These are phyloP conservation scores for Mortierella sp. DNA, from an alignment of 371 early-diverging fungal species.

Conservation along the genomic window DNA sequence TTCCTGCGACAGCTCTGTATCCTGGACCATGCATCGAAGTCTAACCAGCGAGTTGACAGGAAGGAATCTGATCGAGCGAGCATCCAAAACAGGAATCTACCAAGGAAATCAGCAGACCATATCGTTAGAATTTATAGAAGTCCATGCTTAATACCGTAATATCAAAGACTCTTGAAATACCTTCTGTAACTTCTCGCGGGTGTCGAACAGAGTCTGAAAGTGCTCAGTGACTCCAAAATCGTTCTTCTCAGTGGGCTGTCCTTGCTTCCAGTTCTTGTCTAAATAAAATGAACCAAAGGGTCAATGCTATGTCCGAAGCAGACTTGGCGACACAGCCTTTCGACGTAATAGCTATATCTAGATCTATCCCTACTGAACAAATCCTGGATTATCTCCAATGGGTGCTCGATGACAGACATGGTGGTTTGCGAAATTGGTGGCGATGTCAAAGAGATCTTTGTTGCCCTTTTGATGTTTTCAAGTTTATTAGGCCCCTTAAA, in stretches of 20 bases:
- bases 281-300: neutral
- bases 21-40: conserved; percentile 77
- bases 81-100: conserved; percentile 65
- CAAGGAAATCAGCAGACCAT: no score
- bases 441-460: neutral
- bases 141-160: no score
- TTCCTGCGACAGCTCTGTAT: conserved; percentile 73
- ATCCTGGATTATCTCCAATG: conserved; percentile 43
- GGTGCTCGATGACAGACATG: conserved; percentile 35
- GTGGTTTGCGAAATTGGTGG: neutral
- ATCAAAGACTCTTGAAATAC: conserved; percentile 10
- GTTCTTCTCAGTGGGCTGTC: conserved; percentile 17
- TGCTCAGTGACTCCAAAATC: conserved; percentile 51
- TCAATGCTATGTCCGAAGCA: neutral
- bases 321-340: neutral
- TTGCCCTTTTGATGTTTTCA: no score
- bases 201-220: conserved; percentile 39
- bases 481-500: no score
- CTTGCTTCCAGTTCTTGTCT: conserved; percentile 48
- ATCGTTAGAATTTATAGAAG: no score
- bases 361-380: conserved; percentile 25
- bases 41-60: conserved; percentile 66
- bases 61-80: conserved; percentile 52
- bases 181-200: conserved; percentile 38
- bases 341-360: neutral